Percentiles rank a stretch among this genome's conserved stretches.
Conservation (phyloP, 2,329 filamentous ascomycete genomes). For the Apiospora arundinis region DNA sequence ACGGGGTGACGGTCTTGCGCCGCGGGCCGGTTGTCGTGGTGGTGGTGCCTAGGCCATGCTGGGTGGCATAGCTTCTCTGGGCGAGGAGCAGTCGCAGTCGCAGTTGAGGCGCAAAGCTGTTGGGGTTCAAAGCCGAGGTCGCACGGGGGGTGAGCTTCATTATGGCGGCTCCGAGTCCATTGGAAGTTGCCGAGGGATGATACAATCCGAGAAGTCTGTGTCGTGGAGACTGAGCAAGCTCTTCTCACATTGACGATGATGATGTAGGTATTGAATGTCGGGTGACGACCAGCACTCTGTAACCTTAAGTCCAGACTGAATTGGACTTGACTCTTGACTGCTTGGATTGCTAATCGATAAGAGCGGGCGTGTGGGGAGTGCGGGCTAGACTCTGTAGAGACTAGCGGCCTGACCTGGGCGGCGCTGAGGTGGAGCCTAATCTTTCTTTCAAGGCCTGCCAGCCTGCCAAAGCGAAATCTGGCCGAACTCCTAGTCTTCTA, state of each 20-base stretch:
- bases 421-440: background rate
- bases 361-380: background rate
- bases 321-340: background rate
- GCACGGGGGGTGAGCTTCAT: slow-evolving; percentile 53
- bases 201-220: background rate
- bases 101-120: slow-evolving; percentile 36
- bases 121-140: slow-evolving; percentile 42
- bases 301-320: too few relatives aligned
- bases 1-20: slow-evolving; percentile 77
- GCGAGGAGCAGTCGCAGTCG: slow-evolving; percentile 44
- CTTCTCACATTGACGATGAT: background rate
- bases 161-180: slow-evolving; percentile 46
- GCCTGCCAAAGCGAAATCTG: slow-evolving; percentile 38
- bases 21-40: slow-evolving; percentile 49
- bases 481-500: slow-evolving; percentile 32
- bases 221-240: background rate
- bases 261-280: background rate
- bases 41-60: slow-evolving; percentile 51
- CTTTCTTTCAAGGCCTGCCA: slow-evolving; percentile 12
- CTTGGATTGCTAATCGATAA: background rate
- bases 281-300: background rate
- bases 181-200: slow-evolving; percentile 26
- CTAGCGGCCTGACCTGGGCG: background rate
- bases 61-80: slow-evolving; percentile 64
- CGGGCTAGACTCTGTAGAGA: background rate